Evolutionary conservation across 192 early-diverging fungal genomes (phyloP).

Genomic region (Podila clonocystis): DNA sequence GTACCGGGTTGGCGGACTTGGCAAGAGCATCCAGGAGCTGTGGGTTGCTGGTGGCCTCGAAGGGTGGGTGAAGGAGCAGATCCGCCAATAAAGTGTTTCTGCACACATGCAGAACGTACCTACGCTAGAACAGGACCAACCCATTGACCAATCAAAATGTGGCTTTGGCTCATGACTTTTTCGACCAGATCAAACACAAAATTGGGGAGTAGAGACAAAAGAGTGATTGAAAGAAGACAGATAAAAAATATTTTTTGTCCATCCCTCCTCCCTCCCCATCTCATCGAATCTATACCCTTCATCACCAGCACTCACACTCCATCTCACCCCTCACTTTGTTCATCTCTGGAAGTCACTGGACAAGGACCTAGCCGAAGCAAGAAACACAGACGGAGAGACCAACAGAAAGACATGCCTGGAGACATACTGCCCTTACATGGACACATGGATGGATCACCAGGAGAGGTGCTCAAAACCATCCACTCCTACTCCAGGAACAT

Average conservation of each 20-base stretch:
- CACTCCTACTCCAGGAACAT: constrained; percentile 13
- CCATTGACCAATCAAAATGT: neutral
- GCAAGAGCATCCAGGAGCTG: constrained; percentile 98
- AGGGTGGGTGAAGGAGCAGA: constrained; percentile 88
- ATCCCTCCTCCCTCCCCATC: neutral
- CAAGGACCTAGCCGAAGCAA: neutral
- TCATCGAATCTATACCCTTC: neutral
- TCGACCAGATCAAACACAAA: too few species aligned
- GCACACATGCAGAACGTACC: too few species aligned
- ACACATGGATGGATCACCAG: constrained; percentile 8
- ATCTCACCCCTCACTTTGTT: neutral
- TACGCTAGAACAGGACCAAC: neutral
- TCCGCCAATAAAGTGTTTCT: neutral
- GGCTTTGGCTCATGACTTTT: too few species aligned
- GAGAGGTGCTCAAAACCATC: neutral
- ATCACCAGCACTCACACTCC: neutral
- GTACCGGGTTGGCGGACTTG: constrained; percentile 69
- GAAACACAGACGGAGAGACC: neutral
- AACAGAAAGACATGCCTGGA: constrained; percentile 17
- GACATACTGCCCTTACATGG: constrained; percentile 42
- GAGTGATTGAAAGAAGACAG: too few species aligned
- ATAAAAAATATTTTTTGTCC: neutral
- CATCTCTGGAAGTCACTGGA: neutral
- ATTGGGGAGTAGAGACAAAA: neutral
- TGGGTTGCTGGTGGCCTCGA: constrained; percentile 95